Percentiles rank a stretch among this genome's conserved stretches.
phyloP scores from a whole-genome alignment of 805 yeast species.

The Babjeviella inositovora region DNA sequence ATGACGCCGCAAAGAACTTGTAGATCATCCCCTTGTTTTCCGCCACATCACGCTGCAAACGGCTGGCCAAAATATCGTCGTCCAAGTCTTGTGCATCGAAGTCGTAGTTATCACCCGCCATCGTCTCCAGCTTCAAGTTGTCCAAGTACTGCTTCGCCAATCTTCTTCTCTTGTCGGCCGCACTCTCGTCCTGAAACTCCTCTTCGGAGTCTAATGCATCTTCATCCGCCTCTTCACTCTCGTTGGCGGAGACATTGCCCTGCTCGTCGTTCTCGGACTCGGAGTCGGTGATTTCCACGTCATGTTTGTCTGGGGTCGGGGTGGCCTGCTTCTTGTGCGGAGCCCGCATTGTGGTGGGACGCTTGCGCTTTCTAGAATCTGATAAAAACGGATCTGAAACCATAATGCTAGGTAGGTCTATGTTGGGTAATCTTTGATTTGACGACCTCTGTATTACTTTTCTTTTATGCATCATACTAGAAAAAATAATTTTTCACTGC shows the following conservation, averaged over 20 bases:
- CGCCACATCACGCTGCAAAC: conserved; percentile 80
- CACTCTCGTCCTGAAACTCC: conserved; percentile 60
- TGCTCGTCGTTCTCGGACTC: conserved; percentile 33
- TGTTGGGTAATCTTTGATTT: too few species aligned
- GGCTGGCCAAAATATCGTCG: conserved; percentile 63
- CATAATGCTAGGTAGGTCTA: too few species aligned
- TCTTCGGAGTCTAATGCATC: conserved; percentile 49
- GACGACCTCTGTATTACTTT: too few species aligned
- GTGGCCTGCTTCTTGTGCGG: conserved; percentile 7
- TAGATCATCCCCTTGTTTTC: conserved; percentile 78
- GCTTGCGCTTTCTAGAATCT: conserved; percentile 39
- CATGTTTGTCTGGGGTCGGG: conserved; percentile 8
- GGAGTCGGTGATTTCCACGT: conserved; percentile 38
- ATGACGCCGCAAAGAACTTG: conserved; percentile 39
- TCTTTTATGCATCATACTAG: too few species aligned
- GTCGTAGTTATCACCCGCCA: conserved; percentile 26
- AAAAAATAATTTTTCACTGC: too few species aligned
- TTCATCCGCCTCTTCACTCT: conserved; percentile 14
- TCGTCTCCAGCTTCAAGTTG: conserved; percentile 45
- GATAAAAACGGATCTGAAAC: conserved; percentile 47
- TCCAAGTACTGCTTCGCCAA: conserved; percentile 86
- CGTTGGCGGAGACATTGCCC: conserved; percentile 16
- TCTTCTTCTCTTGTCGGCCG: conserved; percentile 88
- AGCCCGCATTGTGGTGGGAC: conserved; percentile 11
- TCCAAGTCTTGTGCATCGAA: conserved; percentile 90